Conservation (phyloP, 1,139 yeast genomes). For the Suhomyces ambrosiae region DNA sequence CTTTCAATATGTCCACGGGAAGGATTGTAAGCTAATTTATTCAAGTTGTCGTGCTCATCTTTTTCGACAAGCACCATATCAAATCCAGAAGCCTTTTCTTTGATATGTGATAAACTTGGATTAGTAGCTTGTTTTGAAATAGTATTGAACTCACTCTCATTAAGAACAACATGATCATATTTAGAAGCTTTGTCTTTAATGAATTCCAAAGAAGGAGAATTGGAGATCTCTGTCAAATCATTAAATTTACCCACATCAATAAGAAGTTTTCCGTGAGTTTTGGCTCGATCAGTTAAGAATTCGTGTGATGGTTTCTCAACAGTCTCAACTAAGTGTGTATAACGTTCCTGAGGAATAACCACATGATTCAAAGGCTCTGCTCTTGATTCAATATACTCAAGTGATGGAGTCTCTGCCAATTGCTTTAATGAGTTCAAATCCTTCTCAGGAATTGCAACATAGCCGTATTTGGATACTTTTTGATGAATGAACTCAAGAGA, state of each 20-base stretch:
- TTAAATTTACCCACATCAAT: conserved; percentile 24
- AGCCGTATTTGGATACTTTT: conserved; percentile 16
- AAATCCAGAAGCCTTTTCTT: conserved; percentile 9
- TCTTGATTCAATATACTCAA: not conserved
- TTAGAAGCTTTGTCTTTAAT: conserved; percentile 6
- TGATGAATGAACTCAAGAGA: conserved; percentile 16
- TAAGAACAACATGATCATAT: conserved; percentile 5
- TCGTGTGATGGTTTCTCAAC: conserved; percentile 33
- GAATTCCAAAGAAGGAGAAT: conserved; percentile 6
- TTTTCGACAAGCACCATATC: conserved; percentile 1
- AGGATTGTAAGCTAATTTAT: conserved; percentile 7
- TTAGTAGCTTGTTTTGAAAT: not conserved
- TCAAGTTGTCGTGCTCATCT: conserved; percentile 4
- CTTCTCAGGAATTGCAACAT: conserved; percentile 16
- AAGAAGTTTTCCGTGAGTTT: conserved; percentile 20
- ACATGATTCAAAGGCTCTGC: conserved; percentile 24
- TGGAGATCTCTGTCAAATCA: conserved; percentile 16
- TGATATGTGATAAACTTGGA: conserved; percentile 6
- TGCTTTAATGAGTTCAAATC: conserved; percentile 16
- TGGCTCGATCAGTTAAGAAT: conserved; percentile 23
- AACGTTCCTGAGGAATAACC: conserved; percentile 10
- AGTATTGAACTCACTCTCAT: conserved; percentile 1
- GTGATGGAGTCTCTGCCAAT: conserved; percentile 13
- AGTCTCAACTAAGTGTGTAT: conserved; percentile 16
- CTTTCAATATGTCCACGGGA: conserved; percentile 5